Evolutionary conservation across 441 rosid genomes (phyloP).

Genomic region (Breynia disticha): DNA sequence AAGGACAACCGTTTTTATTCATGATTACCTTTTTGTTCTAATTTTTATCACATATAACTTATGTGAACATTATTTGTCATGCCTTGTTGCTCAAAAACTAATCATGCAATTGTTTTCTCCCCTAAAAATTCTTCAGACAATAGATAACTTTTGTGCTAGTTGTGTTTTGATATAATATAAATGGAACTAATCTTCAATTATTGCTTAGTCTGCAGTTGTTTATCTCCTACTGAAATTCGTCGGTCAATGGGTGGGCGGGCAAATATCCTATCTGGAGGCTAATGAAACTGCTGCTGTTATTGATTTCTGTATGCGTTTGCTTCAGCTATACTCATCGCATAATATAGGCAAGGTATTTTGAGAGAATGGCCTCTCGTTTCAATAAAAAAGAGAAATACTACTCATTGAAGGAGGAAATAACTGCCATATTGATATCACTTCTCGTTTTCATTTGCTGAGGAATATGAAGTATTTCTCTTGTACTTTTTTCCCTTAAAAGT

Average conservation of each 20-base stretch:
- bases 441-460: neutral
- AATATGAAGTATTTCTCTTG: too few relatives aligned
- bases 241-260: slow-evolving; percentile 97
- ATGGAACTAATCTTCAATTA: slow-evolving; percentile 19
- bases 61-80: too few relatives aligned
- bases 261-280: slow-evolving; percentile 82
- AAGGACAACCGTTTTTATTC: too few relatives aligned
- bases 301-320: slow-evolving; percentile 89
- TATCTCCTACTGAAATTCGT: slow-evolving; percentile 88
- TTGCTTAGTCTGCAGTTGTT: slow-evolving; percentile 82
- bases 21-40: too few relatives aligned
- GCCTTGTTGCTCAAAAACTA: too few relatives aligned
- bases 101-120: too few relatives aligned
- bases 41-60: too few relatives aligned
- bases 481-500: too few relatives aligned
- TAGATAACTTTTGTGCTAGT: too few relatives aligned
- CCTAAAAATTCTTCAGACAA: too few relatives aligned
- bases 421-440: neutral
- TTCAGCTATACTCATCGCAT: slow-evolving; percentile 88
- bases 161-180: too few relatives aligned
- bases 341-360: slow-evolving; percentile 87
- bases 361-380: neutral
- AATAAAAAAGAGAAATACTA: neutral
- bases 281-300: slow-evolving; percentile 64
- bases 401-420: neutral